Evolutionary conservation across 78 protist genomes (phyloP).

Genomic region (Polysphondylium violaceum): DNA sequence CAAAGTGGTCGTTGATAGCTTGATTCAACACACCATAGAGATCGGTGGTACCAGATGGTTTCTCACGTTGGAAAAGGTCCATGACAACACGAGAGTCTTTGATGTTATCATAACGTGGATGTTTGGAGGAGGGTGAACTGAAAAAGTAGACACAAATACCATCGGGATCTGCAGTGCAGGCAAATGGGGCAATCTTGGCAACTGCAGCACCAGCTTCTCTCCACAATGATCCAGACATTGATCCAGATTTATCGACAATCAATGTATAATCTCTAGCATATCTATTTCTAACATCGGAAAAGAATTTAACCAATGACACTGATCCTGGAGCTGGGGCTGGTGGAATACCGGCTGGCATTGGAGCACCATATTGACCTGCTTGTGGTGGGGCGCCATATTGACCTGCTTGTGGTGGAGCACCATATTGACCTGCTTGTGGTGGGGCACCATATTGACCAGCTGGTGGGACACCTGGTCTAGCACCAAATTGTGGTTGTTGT

Average conservation of each 20-base stretch:
- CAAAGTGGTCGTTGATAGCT: constrained; percentile 70
- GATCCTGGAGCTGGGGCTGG: constrained; percentile 13
- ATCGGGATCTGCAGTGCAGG: constrained; percentile 51
- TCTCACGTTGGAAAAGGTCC: constrained; percentile 65
- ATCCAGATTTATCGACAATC: constrained; percentile 52
- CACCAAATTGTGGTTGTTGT: neutral
- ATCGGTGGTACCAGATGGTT: constrained; percentile 81
- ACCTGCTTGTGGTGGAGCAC: neutral
- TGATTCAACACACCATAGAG: constrained; percentile 69
- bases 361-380: neutral
- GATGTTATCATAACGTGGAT: constrained; percentile 44
- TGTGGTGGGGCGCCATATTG: constrained; percentile 18
- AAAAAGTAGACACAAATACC: constrained; percentile 73
- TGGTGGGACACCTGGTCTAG: neutral
- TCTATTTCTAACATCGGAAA: constrained; percentile 38
- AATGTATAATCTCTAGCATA: constrained; percentile 72
- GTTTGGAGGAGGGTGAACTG: constrained; percentile 8
- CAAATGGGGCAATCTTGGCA: constrained; percentile 69
- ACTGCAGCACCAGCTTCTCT: constrained; percentile 37
- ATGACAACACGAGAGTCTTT: constrained; percentile 21
- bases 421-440: neutral
- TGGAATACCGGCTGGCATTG: neutral
- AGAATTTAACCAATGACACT: constrained; percentile 56
- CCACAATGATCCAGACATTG: constrained; percentile 64
- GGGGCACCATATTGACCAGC: neutral